A percentile compares a stretch with the other conserved stretches of the same genome.
Conservation (phyloP, 2,329 filamentous ascomycete genomes). For the Aspergillus aculeatinus region DNA sequence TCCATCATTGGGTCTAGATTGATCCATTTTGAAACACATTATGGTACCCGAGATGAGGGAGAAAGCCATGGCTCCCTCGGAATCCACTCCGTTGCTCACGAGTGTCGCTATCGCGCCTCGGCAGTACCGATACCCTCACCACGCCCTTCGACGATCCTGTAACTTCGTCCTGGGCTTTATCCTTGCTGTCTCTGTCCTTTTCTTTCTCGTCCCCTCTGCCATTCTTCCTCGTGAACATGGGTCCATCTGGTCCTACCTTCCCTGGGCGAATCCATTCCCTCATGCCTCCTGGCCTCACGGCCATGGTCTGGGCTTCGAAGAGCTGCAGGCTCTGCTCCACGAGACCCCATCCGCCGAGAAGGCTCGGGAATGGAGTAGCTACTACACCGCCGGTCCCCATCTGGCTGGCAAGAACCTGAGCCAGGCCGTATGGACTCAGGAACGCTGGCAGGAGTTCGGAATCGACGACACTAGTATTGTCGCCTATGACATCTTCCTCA, state of each 20-base stretch:
- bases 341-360: conserved; percentile 56
- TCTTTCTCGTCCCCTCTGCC: conserved; percentile 44
- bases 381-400: conserved; percentile 75
- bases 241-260: conserved; percentile 41
- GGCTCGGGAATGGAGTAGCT: conserved; percentile 70
- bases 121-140: conserved; percentile 44
- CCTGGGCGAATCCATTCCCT: conserved; percentile 40
- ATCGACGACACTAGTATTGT: conserved; percentile 58
- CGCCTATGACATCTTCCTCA: conserved; percentile 74
- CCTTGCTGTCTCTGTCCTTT: conserved; percentile 38
- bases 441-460: conserved; percentile 72
- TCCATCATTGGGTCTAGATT: neutral
- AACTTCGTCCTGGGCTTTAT: conserved; percentile 39
- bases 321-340: conserved; percentile 55
- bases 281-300: conserved; percentile 43
- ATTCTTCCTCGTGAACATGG: conserved; percentile 40
- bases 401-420: conserved; percentile 75
- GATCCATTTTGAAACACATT: conserved; percentile 2
- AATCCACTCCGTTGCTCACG: conserved; percentile 43
- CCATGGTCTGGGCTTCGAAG: conserved; percentile 52
- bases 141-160: conserved; percentile 44
- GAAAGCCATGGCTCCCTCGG: conserved; percentile 38
- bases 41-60: conserved; percentile 33
- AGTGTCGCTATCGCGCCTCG: conserved; percentile 41
- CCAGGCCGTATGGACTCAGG: conserved; percentile 72